Conservation (phyloP, 225 moss, liverwort and hornwort species). For the Marchantia polymorpha region DNA sequence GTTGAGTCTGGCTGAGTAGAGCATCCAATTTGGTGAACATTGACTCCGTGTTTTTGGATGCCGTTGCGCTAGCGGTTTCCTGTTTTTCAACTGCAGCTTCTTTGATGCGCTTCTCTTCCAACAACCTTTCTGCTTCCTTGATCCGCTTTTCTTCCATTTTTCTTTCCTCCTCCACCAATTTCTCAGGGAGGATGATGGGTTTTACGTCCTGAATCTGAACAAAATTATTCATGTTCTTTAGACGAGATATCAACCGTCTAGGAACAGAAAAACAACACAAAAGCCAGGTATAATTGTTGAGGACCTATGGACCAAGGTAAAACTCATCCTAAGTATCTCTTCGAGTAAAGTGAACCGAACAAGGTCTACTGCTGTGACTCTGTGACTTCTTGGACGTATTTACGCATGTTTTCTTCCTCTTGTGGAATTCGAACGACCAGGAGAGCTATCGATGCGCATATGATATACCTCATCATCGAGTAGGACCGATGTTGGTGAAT, state of each 20-base stretch:
- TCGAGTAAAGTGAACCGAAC: background rate
- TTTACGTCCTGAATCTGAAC: slow-evolving; percentile 11
- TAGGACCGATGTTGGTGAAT: slow-evolving; percentile 17
- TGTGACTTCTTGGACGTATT: no score
- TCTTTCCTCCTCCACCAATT: slow-evolving; percentile 68
- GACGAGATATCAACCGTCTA: no score
- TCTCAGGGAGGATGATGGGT: slow-evolving; percentile 38
- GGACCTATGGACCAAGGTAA: no score
- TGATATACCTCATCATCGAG: slow-evolving; percentile 15
- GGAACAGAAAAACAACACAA: no score
- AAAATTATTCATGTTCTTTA: background rate
- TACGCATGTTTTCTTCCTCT: background rate
- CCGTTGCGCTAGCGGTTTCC: slow-evolving; percentile 21
- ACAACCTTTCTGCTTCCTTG: slow-evolving; percentile 37
- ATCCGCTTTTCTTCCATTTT: slow-evolving; percentile 48
- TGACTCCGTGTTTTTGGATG: slow-evolving; percentile 41
- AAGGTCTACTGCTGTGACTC: no score
- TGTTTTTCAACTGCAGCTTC: slow-evolving; percentile 45
- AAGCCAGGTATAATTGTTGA: no score
- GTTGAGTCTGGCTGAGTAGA: slow-evolving; percentile 77
- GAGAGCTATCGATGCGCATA: background rate
- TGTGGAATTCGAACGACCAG: background rate
- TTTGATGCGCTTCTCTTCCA: slow-evolving; percentile 45
- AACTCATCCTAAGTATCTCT: background rate
- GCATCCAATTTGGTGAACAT: slow-evolving; percentile 67